phyloP scores from a whole-genome alignment of 768 basidiomycete species.

The Agaricus blazei region DNA sequence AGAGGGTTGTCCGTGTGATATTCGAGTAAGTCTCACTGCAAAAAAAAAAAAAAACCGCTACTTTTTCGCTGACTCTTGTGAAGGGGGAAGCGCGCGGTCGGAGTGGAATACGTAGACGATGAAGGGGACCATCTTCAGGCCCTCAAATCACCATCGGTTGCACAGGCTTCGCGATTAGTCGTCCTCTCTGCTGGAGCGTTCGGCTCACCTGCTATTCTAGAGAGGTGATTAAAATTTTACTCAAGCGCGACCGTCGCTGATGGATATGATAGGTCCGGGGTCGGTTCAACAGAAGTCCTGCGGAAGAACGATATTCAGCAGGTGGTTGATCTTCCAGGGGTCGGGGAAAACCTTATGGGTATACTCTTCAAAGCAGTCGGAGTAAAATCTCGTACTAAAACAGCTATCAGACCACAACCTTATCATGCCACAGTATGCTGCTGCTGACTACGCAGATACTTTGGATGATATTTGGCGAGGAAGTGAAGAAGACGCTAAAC shows the following conservation, averaged over 20 bases:
- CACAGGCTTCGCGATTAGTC: constrained; percentile 38
- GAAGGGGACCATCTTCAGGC: constrained; percentile 20
- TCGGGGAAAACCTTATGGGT: constrained; percentile 69
- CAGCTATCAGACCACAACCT: constrained; percentile 34
- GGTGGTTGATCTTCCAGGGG: constrained; percentile 64
- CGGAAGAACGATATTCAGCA: constrained; percentile 37
- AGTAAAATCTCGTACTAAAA: background rate
- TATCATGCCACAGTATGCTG: constrained; percentile 32
- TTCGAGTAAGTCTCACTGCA: constrained; percentile 33
- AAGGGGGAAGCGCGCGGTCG: constrained; percentile 39
- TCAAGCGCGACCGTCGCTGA: background rate
- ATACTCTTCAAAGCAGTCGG: background rate
- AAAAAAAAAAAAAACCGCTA: no score
- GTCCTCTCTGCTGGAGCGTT: constrained; percentile 50
- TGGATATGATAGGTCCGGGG: constrained; percentile 28
- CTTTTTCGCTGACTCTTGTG: background rate
- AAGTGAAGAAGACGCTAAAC: constrained; percentile 28
- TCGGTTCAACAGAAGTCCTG: constrained; percentile 45
- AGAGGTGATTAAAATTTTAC: constrained; percentile 23
- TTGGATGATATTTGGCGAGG: constrained; percentile 43
- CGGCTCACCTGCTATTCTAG: constrained; percentile 51
- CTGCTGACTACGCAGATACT: constrained; percentile 41
- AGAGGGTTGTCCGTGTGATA: constrained; percentile 42
- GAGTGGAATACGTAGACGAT: constrained; percentile 47
- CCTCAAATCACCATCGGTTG: constrained; percentile 17